phyloP scores from a whole-genome alignment of 331 rosid species.

The Dryas integrifolia region DNA sequence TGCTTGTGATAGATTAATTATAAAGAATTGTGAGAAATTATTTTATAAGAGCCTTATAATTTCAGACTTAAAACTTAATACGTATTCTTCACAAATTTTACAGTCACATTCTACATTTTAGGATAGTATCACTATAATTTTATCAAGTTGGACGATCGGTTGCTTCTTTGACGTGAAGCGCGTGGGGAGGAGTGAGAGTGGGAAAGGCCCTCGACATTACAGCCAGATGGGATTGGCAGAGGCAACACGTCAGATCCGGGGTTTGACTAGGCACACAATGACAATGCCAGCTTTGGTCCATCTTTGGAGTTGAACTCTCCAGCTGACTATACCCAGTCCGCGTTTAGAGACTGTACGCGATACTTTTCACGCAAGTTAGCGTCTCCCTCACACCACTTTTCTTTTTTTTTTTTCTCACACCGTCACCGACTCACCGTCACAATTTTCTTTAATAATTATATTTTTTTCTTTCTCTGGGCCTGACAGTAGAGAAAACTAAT shows the following conservation, averaged over 20 bases:
- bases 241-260: neutral
- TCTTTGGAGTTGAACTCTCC: neutral
- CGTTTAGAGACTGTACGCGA: neutral
- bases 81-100: too few relatives aligned
- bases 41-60: too few relatives aligned
- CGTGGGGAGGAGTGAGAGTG: constrained; percentile 17
- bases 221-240: neutral
- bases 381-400: neutral
- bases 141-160: neutral
- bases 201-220: neutral
- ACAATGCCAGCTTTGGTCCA: neutral
- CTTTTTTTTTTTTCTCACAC: neutral
- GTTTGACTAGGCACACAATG: neutral
- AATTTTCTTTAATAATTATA: too few relatives aligned
- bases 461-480: neutral
- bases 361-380: neutral
- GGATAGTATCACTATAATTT: too few relatives aligned
- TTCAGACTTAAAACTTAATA: too few relatives aligned
- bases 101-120: too few relatives aligned
- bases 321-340: neutral
- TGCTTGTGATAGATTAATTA: too few relatives aligned
- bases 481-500: neutral
- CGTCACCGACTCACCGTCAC: constrained; percentile 19
- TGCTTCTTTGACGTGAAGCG: neutral
- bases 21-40: too few relatives aligned